phyloP scores from a whole-genome alignment of 768 basidiomycete genomes.

The Xerocomus potaroensis region DNA sequence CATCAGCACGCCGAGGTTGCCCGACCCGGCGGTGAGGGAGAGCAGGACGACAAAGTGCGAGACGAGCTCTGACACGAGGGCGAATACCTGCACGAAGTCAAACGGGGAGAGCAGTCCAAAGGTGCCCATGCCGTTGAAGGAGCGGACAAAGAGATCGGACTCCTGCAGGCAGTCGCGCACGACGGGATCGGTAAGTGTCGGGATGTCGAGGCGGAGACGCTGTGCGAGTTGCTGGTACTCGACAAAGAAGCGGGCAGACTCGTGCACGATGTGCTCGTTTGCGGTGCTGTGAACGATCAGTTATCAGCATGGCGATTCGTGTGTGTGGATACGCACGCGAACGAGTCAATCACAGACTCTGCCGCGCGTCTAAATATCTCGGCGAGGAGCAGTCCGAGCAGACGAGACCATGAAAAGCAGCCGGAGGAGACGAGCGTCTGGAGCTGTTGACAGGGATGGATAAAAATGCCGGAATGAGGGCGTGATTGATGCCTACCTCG shows the following conservation, averaged over 20 bases:
- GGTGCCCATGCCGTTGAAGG: slow-evolving; percentile 67
- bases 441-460: slow-evolving; percentile 44
- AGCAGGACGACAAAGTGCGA: slow-evolving; percentile 68
- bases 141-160: slow-evolving; percentile 80
- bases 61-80: slow-evolving; percentile 63
- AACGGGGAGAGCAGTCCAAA: slow-evolving; percentile 80
- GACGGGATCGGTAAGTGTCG: slow-evolving; percentile 69
- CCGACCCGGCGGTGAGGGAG: slow-evolving; percentile 52
- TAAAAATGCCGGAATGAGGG: slow-evolving; percentile 2
- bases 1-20: slow-evolving; percentile 53
- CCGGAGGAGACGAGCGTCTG: slow-evolving; percentile 66
- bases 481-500: slow-evolving; percentile 48
- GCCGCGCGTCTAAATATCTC: slow-evolving; percentile 61
- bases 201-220: slow-evolving; percentile 71
- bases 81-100: slow-evolving; percentile 71
- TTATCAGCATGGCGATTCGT: too few relatives aligned
- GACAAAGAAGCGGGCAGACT: slow-evolving; percentile 67
- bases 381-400: slow-evolving; percentile 52
- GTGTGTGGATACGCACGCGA: slow-evolving; percentile 54
- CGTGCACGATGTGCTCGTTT: slow-evolving; percentile 71
- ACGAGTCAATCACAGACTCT: slow-evolving; percentile 63
- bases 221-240: slow-evolving; percentile 79
- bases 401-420: slow-evolving; percentile 65
- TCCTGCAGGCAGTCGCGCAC: slow-evolving; percentile 80
- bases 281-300: slow-evolving; percentile 45